Evolutionary conservation across 192 early-diverging fungal species (phyloP).

Genomic region (Backusella mclennaniae): DNA sequence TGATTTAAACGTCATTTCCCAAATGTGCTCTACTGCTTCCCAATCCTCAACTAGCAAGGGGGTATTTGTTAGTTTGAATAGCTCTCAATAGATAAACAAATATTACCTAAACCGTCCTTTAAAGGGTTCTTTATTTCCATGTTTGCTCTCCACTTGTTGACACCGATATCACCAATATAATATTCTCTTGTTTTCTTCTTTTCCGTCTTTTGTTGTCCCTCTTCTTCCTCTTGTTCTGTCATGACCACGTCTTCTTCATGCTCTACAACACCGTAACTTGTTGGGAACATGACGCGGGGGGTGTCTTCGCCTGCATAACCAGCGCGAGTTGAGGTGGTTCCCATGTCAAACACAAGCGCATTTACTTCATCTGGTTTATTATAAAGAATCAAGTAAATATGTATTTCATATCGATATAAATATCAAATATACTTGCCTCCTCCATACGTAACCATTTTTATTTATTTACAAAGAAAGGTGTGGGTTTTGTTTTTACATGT

Average conservation of each 20-base stretch:
- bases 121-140: conserved; percentile 87
- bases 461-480: background rate
- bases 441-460: conserved; percentile 7
- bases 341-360: conserved; percentile 92
- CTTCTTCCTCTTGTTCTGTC: conserved; percentile 20
- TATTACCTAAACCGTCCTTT: conserved; percentile 79
- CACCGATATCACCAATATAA: conserved; percentile 69
- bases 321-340: conserved; percentile 82
- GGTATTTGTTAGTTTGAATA: background rate
- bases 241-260: conserved; percentile 41
- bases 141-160: conserved; percentile 65
- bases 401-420: background rate
- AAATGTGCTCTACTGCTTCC: conserved; percentile 90
- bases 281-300: conserved; percentile 85
- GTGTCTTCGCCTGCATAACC: conserved; percentile 98
- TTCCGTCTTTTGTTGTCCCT: background rate
- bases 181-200: conserved; percentile 39
- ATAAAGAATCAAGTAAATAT: background rate
- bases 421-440: background rate
- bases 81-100: no score
- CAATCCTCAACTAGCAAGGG: conserved; percentile 79
- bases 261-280: conserved; percentile 64
- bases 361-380: conserved; percentile 78
- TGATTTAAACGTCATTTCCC: conserved; percentile 79
- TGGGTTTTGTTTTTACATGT: no score